Evolutionary conservation across 192 early-diverging fungal genomes (phyloP).

Genomic region (Linnemannia hyalina): DNA sequence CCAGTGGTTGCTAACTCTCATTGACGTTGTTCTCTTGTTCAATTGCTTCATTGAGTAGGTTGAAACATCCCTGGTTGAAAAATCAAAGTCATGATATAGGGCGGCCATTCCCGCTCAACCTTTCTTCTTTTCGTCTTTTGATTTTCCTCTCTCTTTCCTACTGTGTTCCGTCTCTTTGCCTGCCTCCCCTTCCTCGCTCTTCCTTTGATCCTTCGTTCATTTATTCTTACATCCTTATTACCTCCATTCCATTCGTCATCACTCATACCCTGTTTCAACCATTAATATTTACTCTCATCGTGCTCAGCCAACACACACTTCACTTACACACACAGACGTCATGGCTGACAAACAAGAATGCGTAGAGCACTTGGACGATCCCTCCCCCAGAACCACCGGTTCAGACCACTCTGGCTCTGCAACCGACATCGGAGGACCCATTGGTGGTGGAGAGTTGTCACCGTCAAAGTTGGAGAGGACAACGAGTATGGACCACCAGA

Average conservation of each 20-base stretch:
- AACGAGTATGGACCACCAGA: conserved; percentile 14
- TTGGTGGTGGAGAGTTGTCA: background rate
- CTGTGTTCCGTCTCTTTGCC: too few species aligned
- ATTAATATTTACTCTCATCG: too few species aligned
- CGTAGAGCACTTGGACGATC: background rate
- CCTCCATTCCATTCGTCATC: background rate
- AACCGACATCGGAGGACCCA: background rate
- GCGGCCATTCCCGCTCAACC: background rate
- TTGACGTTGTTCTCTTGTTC: background rate
- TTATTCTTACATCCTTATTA: background rate
- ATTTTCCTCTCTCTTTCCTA: background rate
- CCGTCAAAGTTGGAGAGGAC: background rate
- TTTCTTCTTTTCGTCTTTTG: background rate
- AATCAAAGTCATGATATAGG: background rate
- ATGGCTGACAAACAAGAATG: conserved; percentile 33
- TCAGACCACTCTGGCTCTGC: conserved; percentile 3
- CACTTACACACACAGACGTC: background rate
- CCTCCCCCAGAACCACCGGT: background rate
- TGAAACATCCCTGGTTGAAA: background rate
- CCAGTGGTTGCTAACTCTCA: background rate
- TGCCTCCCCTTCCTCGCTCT: background rate
- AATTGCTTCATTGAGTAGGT: background rate
- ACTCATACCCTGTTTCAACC: background rate
- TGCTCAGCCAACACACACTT: background rate
- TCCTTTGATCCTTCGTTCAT: background rate